Percentiles rank a stretch among this genome's conserved stretches.
Evolutionary conservation across 2,329 filamentous ascomycete genomes (phyloP).

Genomic region (Apiospora malaysiana): DNA sequence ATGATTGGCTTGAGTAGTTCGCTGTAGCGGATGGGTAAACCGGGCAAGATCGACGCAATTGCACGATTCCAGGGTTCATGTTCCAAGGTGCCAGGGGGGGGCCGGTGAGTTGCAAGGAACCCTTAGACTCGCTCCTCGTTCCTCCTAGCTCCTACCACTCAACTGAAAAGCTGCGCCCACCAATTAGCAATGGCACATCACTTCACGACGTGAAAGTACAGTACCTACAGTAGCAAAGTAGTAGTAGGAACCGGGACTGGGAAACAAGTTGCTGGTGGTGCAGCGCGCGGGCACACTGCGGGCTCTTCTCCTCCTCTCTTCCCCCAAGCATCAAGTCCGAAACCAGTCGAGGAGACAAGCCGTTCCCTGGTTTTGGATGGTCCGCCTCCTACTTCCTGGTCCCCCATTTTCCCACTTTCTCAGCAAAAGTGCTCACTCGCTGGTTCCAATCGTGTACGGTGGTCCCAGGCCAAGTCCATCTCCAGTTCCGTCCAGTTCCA

Average conservation of each 20-base stretch:
- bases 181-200: slow-evolving; percentile 10
- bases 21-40: slow-evolving; percentile 15
- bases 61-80: slow-evolving; percentile 15
- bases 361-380: slow-evolving; percentile 18
- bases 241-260: background rate
- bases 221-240: background rate
- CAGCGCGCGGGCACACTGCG: slow-evolving; percentile 2
- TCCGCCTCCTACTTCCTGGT: slow-evolving; percentile 4
- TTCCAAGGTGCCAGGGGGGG: slow-evolving; percentile 4
- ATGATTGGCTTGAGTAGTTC: slow-evolving; percentile 8
- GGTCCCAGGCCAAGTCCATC: background rate
- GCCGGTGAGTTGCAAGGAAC: slow-evolving; percentile 1
- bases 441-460: slow-evolving; percentile 7
- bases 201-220: background rate
- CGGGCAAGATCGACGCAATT: slow-evolving; percentile 7
- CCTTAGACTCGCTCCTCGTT: slow-evolving; percentile 14
- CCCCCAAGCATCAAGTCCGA: slow-evolving; percentile 18
- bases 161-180: slow-evolving; percentile 12
- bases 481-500: background rate
- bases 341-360: slow-evolving; percentile 7
- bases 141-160: slow-evolving; percentile 14
- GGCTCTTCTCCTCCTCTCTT: background rate
- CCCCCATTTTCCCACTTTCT: slow-evolving; percentile 13
- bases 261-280: slow-evolving; percentile 1
- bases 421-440: slow-evolving; percentile 6